Evolutionary conservation across 352 stramenopile genomes (phyloP), one percentile per base, ranked within the genome.

Genomic region (Phytophthora meadii): DNA sequence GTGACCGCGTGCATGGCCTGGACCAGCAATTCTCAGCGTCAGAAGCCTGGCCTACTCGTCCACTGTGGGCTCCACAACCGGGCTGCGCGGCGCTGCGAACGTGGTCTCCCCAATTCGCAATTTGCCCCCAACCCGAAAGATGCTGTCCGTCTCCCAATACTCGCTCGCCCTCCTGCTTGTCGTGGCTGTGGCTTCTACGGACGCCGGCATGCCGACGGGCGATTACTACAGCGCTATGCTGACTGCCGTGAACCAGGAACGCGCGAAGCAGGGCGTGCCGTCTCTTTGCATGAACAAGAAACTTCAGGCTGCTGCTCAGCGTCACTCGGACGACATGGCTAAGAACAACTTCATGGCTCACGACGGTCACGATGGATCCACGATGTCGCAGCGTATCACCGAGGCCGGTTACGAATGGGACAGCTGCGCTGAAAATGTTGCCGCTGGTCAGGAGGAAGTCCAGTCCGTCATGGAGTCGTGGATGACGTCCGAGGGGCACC

Each of bases 331-430:
- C 22, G 78, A 87, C 57, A 76, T 80, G 65, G 78, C 78, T 5
- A 61, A 40, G 12, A 70, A 79, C 51, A 70, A 82, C 62, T 84
- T 65, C 28, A 82, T 85, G 70, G 70, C 52, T 49, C 79, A 87
- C 64, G 76, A 63, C 0, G 76, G 76, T 19, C 57, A 62, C 15
- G 60, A 71, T 40, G 76, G 78, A 1, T 80, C 73, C n/a, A 80
- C 64, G 1, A 76, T 79, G 65, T 53, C 32, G 2, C 11, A 65
- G 28, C 79, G 79, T 15, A 77, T 88, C 34, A 81, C 61, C 24
- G 40, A 61, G 6, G 47, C 77, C 19, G 69, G 74, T 2, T 88
- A 82, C 58, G 54, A 77, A 40, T 83, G 76, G 66, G 36, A 77
- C 62, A 64, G 37, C 47, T 41, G 68, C 28, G 66, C 45, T 25